These are phyloP conservation scores for Cytospora piceicola DNA, from an alignment of 2,329 filamentous ascomycete genomes.

Conservation along the genomic window DNA sequence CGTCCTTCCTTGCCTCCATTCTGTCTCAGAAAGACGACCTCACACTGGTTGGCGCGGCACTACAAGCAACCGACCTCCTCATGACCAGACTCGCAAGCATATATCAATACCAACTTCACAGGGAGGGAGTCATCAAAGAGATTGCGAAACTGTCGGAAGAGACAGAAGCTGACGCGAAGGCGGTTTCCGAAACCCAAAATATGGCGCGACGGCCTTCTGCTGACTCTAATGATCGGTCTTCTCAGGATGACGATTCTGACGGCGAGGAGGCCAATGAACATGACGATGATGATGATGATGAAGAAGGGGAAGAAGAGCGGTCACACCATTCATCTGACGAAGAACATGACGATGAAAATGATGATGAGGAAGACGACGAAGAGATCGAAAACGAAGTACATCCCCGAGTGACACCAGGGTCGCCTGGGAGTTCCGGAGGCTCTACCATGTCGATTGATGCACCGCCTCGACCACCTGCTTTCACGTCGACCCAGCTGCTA, in stretches of 20 bases:
- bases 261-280: conserved; percentile 57
- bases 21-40: conserved; percentile 94
- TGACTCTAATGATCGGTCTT: conserved; percentile 33
- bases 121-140: conserved; percentile 92
- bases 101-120: conserved; percentile 95
- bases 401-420: conserved; percentile 66
- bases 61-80: conserved; percentile 88
- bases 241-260: conserved; percentile 35
- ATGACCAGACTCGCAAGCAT: conserved; percentile 82
- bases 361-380: conserved; percentile 58
- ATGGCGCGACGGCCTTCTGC: conserved; percentile 38
- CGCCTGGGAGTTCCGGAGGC: conserved; percentile 67
- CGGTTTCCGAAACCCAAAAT: conserved; percentile 35
- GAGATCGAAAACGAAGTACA: conserved; percentile 52
- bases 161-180: conserved; percentile 41
- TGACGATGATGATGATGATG: conserved; percentile 57
- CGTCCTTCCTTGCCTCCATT: conserved; percentile 93
- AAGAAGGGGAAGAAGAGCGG: conserved; percentile 50
- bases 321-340: conserved; percentile 43
- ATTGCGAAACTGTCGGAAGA: conserved; percentile 76
- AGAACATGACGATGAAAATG: conserved; percentile 52
- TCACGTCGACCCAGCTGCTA: conserved; percentile 59
- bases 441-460: conserved; percentile 68
- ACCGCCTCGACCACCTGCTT: conserved; percentile 50
- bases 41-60: conserved; percentile 79